A percentile compares a stretch with the other conserved stretches of the same genome.
Evolutionary conservation across 495 filamentous ascomycete genomes (phyloP).

Genomic region (Aspergillus indologenus): DNA sequence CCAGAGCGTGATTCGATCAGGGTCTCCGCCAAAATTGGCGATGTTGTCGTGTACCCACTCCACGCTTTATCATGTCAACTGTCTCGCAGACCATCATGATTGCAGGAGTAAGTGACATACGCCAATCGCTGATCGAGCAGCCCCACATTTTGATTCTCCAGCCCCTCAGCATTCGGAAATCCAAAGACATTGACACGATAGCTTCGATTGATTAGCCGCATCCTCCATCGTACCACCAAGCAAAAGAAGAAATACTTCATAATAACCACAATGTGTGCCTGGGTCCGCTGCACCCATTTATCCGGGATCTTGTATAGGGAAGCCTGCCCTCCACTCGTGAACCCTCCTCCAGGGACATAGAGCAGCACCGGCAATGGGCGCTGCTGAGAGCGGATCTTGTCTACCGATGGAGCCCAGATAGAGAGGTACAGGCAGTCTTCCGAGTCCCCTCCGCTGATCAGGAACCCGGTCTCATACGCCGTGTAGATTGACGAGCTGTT

Average conservation of each 20-base stretch:
- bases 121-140: conserved; percentile 29
- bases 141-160: conserved; percentile 28
- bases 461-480: conserved; percentile 11
- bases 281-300: conserved; percentile 24
- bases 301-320: conserved; percentile 34
- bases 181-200: conserved; percentile 40
- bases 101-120: not conserved
- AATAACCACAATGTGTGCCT: conserved; percentile 28
- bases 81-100: not conserved
- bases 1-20: conserved; percentile 32
- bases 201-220: conserved; percentile 10
- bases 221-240: not conserved
- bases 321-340: conserved; percentile 29
- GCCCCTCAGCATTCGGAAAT: conserved; percentile 29
- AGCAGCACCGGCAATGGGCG: conserved; percentile 20
- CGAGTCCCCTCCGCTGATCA: conserved; percentile 14
- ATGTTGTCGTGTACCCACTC: conserved; percentile 38
- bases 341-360: conserved; percentile 26
- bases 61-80: conserved; percentile 26
- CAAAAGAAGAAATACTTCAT: conserved; percentile 15
- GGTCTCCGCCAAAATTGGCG: conserved; percentile 37
- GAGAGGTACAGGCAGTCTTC: conserved; percentile 56
- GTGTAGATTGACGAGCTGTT: conserved; percentile 16
- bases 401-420: conserved; percentile 40
- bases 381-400: conserved; percentile 2